A percentile compares a stretch with the other conserved stretches of the same genome.
Conservation (phyloP, 768 basidiomycete species). For the Nidularia pulvinata region DNA sequence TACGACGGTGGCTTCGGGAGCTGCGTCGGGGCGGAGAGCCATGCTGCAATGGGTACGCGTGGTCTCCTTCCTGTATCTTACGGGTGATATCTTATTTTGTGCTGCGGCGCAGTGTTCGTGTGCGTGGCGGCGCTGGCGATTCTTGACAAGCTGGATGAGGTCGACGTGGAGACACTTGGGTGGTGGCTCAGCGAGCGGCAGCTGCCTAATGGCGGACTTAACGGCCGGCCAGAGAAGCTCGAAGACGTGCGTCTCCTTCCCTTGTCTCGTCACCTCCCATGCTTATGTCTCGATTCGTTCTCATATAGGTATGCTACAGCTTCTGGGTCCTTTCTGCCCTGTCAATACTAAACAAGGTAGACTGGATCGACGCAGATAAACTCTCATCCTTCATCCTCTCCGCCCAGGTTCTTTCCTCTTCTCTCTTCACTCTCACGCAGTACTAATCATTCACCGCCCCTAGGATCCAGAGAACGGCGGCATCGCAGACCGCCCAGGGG, state of each 20-base stretch:
- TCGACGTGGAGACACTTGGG: slow-evolving; percentile 77
- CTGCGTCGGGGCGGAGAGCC: slow-evolving; percentile 85
- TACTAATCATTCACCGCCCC: not conserved
- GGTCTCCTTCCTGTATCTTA: not conserved
- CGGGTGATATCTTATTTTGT: not conserved
- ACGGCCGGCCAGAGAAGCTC: slow-evolving; percentile 97
- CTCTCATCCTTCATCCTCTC: slow-evolving; percentile 83
- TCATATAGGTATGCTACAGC: slow-evolving; percentile 88
- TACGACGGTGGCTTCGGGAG: slow-evolving; percentile 97
- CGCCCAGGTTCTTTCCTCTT: slow-evolving; percentile 60
- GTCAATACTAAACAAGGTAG: slow-evolving; percentile 77
- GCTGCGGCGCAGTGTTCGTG: slow-evolving; percentile 67
- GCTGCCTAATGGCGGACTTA: slow-evolving; percentile 90
- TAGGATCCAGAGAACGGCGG: slow-evolving; percentile 92
- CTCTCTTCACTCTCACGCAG: not conserved
- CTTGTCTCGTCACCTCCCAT: not conserved
- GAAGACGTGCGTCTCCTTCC: slow-evolving; percentile 69
- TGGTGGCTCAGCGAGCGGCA: slow-evolving; percentile 98
- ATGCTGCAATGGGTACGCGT: slow-evolving; percentile 80
- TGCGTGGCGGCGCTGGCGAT: slow-evolving; percentile 89
- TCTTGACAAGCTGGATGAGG: slow-evolving; percentile 75
- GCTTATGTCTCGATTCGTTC: not conserved
- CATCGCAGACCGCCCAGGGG: slow-evolving; percentile 90
- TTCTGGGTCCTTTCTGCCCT: slow-evolving; percentile 95
- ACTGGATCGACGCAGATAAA: slow-evolving; percentile 88